Evolutionary conservation across 306 rosid species (phyloP).

Genomic region (Vigna radiata): DNA sequence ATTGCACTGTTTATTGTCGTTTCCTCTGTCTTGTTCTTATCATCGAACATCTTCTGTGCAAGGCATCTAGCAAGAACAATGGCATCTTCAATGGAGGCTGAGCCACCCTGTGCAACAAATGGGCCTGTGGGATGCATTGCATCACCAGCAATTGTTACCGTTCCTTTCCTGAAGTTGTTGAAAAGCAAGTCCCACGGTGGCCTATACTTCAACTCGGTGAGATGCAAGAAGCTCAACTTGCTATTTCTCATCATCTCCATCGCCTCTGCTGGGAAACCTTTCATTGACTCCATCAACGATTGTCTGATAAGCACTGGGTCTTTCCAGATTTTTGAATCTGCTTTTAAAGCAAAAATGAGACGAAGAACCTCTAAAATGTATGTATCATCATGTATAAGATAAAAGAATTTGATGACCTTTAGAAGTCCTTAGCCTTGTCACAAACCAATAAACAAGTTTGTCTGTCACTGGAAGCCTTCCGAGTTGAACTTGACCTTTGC

Average conservation of each 20-base stretch:
- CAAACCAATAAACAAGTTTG: conserved; percentile 62
- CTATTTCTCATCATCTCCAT: conserved; percentile 51
- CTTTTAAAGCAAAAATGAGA: not conserved
- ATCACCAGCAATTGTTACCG: conserved; percentile 66
- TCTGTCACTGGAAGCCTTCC: conserved; percentile 54
- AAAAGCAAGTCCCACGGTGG: conserved; percentile 56
- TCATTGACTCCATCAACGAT: conserved; percentile 45
- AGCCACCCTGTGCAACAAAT: conserved; percentile 71
- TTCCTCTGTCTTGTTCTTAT: not conserved
- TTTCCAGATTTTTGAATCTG: conserved; percentile 50
- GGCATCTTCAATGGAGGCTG: conserved; percentile 64
- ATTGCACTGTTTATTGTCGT: not conserved
- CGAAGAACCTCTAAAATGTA: too few relatives aligned
- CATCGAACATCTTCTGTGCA: conserved; percentile 34
- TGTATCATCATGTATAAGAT: not conserved
- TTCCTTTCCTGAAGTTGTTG: conserved; percentile 48
- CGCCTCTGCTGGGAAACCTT: conserved; percentile 43
- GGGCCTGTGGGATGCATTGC: conserved; percentile 77
- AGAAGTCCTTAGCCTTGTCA: conserved; percentile 36
- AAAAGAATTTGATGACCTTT: conserved; percentile 33
- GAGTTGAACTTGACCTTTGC: conserved; percentile 38
- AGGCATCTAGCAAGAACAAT: conserved; percentile 60
- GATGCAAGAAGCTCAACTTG: conserved; percentile 45
- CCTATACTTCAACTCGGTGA: conserved; percentile 51
- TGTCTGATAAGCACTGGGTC: conserved; percentile 47